Evolutionary conservation across 2,329 filamentous ascomycete genomes (phyloP), one percentile per base, ranked within the genome.

Genomic region (Tolypocladium pustulatum): DNA sequence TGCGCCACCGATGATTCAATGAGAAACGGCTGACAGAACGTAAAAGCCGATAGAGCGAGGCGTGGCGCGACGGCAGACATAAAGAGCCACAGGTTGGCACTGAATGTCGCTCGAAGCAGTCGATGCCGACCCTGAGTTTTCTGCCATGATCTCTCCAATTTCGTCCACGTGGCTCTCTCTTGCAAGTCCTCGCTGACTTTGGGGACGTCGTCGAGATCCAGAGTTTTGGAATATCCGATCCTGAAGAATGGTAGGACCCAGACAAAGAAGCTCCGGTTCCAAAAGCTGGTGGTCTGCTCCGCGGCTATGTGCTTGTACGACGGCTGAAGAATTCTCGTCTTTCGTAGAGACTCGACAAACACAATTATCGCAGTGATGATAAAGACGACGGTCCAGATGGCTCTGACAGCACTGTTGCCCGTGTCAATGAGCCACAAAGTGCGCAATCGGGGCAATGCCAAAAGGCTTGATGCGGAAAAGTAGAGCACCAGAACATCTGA

Each of bases 11-110:
- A 37, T 1, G 41, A 37, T 25, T 57, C 56, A 15, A 57, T 53
- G 20, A 57, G 56, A 27, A 57, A 57, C 20, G 56, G 56, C 43
- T 57, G 56, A 36, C 56, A 57, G 22, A 57, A 40, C 13, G 41
- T 57, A 34, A 57, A 57, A 0, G 41, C 41, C 34, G 56, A 37
- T 13, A 57, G 9, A 20, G 46, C 41, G n/a, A 57, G 41, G 2
- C 56, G 46, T 4, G 56, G 56, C 20, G 46, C 30, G 20, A 57
- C 56, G 6, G 56, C 56, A 27, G 56, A 46, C n/a, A 46, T 2
- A 32, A 51, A 30, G 4, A n/a, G 17, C 27, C 27, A 13, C 32
- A 25, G 36, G 41, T 57, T 57, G 13, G 56, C 56, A 37, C 12
- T 12, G 10, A 57, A 30, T n/a, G 56, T 52, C 2, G 43, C 56